A percentile compares a stretch with the other conserved stretches of the same genome.
Evolutionary conservation across 139 green algal genomes (phyloP).

Genomic region (Picochlorum sp.): DNA sequence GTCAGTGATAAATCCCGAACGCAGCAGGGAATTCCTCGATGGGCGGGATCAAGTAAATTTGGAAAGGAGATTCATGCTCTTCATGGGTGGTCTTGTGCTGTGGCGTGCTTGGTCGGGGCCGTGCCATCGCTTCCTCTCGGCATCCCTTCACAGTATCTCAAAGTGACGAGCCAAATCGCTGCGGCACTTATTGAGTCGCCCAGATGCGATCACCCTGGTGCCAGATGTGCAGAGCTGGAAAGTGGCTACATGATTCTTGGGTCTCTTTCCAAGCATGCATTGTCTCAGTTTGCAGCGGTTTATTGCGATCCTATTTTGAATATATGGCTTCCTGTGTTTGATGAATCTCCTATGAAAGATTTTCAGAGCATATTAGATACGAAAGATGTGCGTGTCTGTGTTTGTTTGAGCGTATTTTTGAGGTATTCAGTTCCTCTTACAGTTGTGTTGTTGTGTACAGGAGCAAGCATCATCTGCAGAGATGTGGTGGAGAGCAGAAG

Average conservation of each 20-base stretch:
- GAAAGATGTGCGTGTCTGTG: slow-evolving; percentile 5
- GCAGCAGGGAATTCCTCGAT: slow-evolving; percentile 10
- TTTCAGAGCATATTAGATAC: slow-evolving; percentile 22
- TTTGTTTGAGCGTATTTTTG: no score
- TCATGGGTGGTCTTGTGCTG: slow-evolving; percentile 52
- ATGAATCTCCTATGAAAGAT: slow-evolving; percentile 21
- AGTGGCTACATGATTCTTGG: slow-evolving; percentile 65
- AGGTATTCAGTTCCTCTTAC: no score
- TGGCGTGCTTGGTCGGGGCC: slow-evolving; percentile 50
- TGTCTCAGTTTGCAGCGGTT: not conserved
- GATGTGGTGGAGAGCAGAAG: slow-evolving; percentile 64
- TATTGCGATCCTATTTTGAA: slow-evolving; percentile 26
- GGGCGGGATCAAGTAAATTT: slow-evolving; percentile 17
- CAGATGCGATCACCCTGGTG: slow-evolving; percentile 4
- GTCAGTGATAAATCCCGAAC: slow-evolving; percentile 23
- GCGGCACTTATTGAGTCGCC: slow-evolving; percentile 35
- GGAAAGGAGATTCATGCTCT: slow-evolving; percentile 47
- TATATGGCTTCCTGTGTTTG: slow-evolving; percentile 47
- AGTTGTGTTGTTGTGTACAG: not conserved
- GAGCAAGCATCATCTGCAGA: slow-evolving; percentile 54
- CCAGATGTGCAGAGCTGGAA: slow-evolving; percentile 38
- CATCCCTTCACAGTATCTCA: slow-evolving; percentile 43
- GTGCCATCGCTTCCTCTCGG: slow-evolving; percentile 45
- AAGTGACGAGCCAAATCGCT: slow-evolving; percentile 38
- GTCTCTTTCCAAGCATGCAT: slow-evolving; percentile 33